Evolutionary conservation across 2,329 filamentous ascomycete genomes (phyloP).

Genomic region (Chalara sp.): DNA sequence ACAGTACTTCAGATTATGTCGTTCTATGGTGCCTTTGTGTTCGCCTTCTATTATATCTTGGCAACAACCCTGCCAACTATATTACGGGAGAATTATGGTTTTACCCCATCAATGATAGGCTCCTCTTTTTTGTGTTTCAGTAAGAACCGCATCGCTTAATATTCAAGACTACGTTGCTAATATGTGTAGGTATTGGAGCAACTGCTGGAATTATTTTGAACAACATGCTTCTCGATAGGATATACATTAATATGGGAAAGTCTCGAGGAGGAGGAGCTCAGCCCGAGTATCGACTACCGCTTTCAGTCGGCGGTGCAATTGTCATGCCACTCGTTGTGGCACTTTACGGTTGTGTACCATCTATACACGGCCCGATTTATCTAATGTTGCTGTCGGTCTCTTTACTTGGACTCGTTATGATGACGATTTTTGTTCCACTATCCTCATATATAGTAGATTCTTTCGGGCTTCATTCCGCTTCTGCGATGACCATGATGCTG

Average conservation of each 20-base stretch:
- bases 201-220: constrained; percentile 35
- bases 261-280: constrained; percentile 6
- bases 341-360: constrained; percentile 49
- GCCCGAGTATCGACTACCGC: constrained; percentile 58
- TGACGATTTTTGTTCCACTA: constrained; percentile 35
- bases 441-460: constrained; percentile 50
- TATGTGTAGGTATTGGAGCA: constrained; percentile 16
- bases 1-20: constrained; percentile 41
- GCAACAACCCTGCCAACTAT: constrained; percentile 38
- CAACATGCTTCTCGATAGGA: constrained; percentile 25
- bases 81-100: constrained; percentile 31
- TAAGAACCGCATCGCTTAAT: constrained; percentile 5
- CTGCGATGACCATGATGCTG: constrained; percentile 32
- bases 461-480: constrained; percentile 28
- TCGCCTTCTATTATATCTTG: constrained; percentile 39
- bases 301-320: constrained; percentile 46
- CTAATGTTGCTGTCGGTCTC: constrained; percentile 38
- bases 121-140: constrained; percentile 49
- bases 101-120: constrained; percentile 43
- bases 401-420: constrained; percentile 43
- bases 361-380: constrained; percentile 43
- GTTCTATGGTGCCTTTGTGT: constrained; percentile 34
- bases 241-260: constrained; percentile 16
- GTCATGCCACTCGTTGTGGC: constrained; percentile 48
- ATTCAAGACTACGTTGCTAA: constrained; percentile 3